Evolutionary conservation across 345 rosid species (phyloP), one percentile per base, ranked within the genome.

Genomic region (Cardamine chenopodiifolia): DNA sequence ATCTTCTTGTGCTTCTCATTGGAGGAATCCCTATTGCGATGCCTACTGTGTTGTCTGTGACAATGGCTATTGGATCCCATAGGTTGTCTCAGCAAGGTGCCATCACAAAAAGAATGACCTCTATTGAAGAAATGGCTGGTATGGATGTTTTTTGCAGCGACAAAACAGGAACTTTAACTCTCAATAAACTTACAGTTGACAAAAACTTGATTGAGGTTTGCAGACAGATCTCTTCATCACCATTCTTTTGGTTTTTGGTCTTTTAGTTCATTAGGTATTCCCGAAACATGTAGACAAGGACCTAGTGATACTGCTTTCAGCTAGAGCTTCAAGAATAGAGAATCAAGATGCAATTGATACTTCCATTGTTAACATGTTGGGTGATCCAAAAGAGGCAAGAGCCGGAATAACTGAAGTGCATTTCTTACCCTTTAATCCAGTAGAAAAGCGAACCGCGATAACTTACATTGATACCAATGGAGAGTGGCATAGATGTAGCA

Each of bases 51-150:
- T 82, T 89, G 82, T 93, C 97, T 1, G 98, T 94, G 66, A 94
- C 98, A 57, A 94, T 94, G 98, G 97, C 99, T 62, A 90, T 92
- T 57, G 99, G 99, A 34, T 92, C 97, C 18, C 97, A 94, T 70
- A 88, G 97, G 47, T 80, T 94, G 32, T 87, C 97, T 2, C 73
- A 90, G 65, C 97, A 94, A 84, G 99, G 99, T 20, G 99, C 99
- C 75, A 94, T 94, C 72, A 94, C 97, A 26, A 94, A 94, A 83
- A 83, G 97, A 79, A 91, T 92, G 99, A 94, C 99, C 11, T 97
- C 99, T 48, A 94, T 94, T n/a, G 97, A 94, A 80, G 97, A 91
- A 82, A 86, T 94, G 98, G 96, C 97, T 4, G 98, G 98, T 8
- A 94, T 94, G 98, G 98, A 94, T 73, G 95, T 94, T 55, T 83